Conservation (phyloP, 2,329 filamentous ascomycete genomes). For the Diaporthe aspalathi region DNA sequence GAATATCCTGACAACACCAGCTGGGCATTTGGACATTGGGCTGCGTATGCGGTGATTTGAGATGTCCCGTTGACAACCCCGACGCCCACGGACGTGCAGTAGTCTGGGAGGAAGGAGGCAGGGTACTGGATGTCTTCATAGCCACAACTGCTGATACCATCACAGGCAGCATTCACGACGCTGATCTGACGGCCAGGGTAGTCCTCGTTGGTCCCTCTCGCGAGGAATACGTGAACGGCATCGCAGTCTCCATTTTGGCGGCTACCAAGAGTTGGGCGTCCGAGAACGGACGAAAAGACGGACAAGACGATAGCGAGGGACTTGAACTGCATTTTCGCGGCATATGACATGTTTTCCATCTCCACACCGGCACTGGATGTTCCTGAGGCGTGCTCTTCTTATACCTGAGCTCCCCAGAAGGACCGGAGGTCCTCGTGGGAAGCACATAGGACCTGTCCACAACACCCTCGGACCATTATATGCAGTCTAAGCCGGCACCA, state of each 20-base stretch:
- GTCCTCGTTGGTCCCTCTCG: slow-evolving; percentile 20
- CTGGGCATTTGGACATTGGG: slow-evolving; percentile 29
- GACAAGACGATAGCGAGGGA: neutral
- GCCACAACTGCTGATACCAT: slow-evolving; percentile 26
- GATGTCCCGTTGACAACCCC: slow-evolving; percentile 32
- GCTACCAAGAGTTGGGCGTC: neutral
- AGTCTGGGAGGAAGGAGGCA: slow-evolving; percentile 26
- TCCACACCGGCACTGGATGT: neutral
- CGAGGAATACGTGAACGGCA: slow-evolving; percentile 27
- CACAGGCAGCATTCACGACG: slow-evolving; percentile 15
- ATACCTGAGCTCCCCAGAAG: neutral
- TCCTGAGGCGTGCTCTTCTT: neutral
- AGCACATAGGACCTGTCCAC: neutral
- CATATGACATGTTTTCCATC: neutral
- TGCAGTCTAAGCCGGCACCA: neutral
- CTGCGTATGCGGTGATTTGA: slow-evolving; percentile 33
- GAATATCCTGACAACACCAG: slow-evolving; percentile 35
- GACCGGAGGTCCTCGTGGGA: neutral
- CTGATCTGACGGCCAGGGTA: slow-evolving; percentile 23
- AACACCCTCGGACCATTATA: neutral
- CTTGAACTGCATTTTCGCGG: slow-evolving; percentile 11
- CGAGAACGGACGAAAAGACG: neutral
- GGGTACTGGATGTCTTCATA: slow-evolving; percentile 36
- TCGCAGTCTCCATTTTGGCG: slow-evolving; percentile 18
- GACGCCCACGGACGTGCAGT: slow-evolving; percentile 32